Evolutionary conservation across 129 eudicot genomes (phyloP).

Genomic region (Rutidosis leptorrhynchoides): DNA sequence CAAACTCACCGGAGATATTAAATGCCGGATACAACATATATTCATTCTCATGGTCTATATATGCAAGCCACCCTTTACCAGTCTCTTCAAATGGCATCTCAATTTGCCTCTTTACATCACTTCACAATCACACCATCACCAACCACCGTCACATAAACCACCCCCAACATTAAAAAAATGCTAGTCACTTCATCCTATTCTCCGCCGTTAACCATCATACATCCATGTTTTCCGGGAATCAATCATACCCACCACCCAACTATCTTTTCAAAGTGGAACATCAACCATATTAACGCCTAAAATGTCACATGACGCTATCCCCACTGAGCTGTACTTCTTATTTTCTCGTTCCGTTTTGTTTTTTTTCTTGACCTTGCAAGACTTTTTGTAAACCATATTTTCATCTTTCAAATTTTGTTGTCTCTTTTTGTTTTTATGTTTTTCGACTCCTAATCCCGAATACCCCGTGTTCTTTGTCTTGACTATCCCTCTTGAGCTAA

Average conservation of each 20-base stretch:
- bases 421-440: not conserved
- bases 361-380: slow-evolving; percentile 80
- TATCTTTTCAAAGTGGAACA: slow-evolving; percentile 9
- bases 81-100: slow-evolving; percentile 39
- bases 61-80: slow-evolving; percentile 26
- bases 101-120: slow-evolving; percentile 31
- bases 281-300: not conserved
- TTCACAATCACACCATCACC: slow-evolving; percentile 42
- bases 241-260: not conserved
- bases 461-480: slow-evolving; percentile 5
- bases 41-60: slow-evolving; percentile 24
- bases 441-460: not conserved
- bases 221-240: not conserved
- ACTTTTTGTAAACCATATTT: slow-evolving; percentile 16
- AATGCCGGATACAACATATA: slow-evolving; percentile 15
- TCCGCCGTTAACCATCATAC: slow-evolving; percentile 7
- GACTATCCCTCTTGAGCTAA: slow-evolving; percentile 70
- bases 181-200: slow-evolving; percentile 14
- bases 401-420: not conserved
- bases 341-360: not conserved
- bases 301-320: slow-evolving; percentile 38
- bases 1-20: slow-evolving; percentile 11
- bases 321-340: slow-evolving; percentile 36
- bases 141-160: slow-evolving; percentile 20
- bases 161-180: slow-evolving; percentile 7